Conservation (phyloP, 768 basidiomycete genomes). For the Collybia nuda region DNA sequence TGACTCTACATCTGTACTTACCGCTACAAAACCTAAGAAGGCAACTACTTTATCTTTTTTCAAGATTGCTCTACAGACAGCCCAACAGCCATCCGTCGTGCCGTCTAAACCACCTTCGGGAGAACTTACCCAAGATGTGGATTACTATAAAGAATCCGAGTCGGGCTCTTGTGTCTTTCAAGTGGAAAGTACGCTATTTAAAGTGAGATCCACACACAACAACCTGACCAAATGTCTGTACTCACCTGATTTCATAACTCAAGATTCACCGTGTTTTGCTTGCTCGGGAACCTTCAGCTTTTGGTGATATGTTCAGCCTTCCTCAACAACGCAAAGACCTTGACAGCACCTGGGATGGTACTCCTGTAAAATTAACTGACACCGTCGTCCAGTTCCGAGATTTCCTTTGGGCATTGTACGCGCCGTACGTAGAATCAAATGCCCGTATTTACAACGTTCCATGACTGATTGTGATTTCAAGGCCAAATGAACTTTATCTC, state of each 20-base stretch:
- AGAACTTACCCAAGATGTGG: constrained; percentile 26
- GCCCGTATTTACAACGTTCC: not conserved
- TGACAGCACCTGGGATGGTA: constrained; percentile 26
- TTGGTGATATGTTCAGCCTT: constrained; percentile 40
- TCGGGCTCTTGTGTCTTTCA: constrained; percentile 61
- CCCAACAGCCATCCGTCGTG: not conserved
- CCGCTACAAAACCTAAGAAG: constrained; percentile 15
- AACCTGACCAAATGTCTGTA: not conserved
- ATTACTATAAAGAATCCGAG: constrained; percentile 31
- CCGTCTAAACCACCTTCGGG: not conserved
- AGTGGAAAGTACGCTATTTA: constrained; percentile 63
- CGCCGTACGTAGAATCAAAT: constrained; percentile 32
- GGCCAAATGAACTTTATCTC: constrained; percentile 38
- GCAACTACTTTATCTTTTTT: constrained; percentile 3
- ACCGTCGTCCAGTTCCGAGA: constrained; percentile 45
- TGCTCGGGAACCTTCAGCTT: constrained; percentile 39
- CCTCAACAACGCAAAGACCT: constrained; percentile 21
- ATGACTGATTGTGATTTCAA: constrained; percentile 9
- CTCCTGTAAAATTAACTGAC: constrained; percentile 39
- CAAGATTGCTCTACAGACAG: constrained; percentile 6
- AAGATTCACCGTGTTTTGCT: constrained; percentile 47
- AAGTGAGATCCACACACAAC: constrained; percentile 33
- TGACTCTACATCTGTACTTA: constrained; percentile 7
- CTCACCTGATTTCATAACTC: not conserved
- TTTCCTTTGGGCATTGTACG: constrained; percentile 49